Percentiles rank a stretch among this genome's conserved stretches.
Conservation (phyloP, 2,329 filamentous ascomycete species). For the Hymenoscyphus repandus region DNA sequence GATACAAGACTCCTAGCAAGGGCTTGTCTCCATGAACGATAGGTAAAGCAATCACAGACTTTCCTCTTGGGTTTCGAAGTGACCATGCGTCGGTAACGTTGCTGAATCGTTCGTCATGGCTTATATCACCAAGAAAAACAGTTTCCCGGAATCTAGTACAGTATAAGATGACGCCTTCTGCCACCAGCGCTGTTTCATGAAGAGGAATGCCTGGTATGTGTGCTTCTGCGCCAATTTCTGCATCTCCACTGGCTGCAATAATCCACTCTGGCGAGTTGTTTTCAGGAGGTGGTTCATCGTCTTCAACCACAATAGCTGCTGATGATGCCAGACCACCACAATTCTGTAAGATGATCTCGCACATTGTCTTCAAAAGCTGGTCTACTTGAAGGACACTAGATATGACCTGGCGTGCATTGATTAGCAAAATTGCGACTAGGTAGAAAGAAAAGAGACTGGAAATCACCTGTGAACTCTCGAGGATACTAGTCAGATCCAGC, state of each 20-base stretch:
- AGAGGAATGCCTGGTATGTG: slow-evolving; percentile 63
- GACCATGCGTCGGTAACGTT: slow-evolving; percentile 68
- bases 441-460: slow-evolving; percentile 58
- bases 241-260: slow-evolving; percentile 68
- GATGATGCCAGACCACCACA: slow-evolving; percentile 66
- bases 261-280: slow-evolving; percentile 45
- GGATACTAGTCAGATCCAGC: slow-evolving; percentile 73
- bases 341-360: slow-evolving; percentile 73
- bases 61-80: slow-evolving; percentile 61
- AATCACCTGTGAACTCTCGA: slow-evolving; percentile 71
- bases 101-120: slow-evolving; percentile 72
- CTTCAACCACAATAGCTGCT: slow-evolving; percentile 69
- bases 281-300: slow-evolving; percentile 42
- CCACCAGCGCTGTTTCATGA: slow-evolving; percentile 61
- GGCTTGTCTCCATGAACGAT: slow-evolving; percentile 68
- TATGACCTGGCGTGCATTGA: slow-evolving; percentile 35
- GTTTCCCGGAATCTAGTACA: slow-evolving; percentile 71
- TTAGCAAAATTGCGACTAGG: too few species aligned
- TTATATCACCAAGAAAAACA: slow-evolving; percentile 68
- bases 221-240: slow-evolving; percentile 61
- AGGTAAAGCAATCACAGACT: slow-evolving; percentile 73
- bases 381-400: slow-evolving; percentile 74
- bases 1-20: slow-evolving; percentile 68
- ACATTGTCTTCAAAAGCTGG: slow-evolving; percentile 73
- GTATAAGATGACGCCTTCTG: slow-evolving; percentile 71